Evolutionary conservation across 2,329 filamentous ascomycete genomes (phyloP).

Genomic region (Raffaelea albimanens): DNA sequence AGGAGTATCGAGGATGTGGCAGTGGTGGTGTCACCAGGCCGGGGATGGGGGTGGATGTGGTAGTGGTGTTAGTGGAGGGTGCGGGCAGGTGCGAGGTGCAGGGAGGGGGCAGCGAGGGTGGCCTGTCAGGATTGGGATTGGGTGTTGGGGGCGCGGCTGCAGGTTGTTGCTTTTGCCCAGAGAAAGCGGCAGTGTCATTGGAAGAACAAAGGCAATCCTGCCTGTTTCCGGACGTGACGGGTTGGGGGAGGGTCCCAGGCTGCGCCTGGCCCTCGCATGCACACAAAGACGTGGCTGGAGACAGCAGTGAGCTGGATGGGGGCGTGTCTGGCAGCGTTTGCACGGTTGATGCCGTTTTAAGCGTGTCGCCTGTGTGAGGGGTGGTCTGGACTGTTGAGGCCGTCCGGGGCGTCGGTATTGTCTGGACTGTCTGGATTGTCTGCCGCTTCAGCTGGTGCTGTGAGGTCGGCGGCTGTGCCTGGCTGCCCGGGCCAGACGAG

Average conservation of each 20-base stretch:
- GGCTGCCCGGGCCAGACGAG: too few species aligned
- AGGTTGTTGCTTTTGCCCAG: not conserved
- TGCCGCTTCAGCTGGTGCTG: too few species aligned
- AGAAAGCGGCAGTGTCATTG: not conserved
- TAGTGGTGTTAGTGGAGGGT: not conserved
- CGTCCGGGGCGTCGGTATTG: too few species aligned
- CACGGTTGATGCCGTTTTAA: not conserved
- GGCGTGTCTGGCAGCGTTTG: slow-evolving; percentile 18
- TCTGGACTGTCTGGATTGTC: too few species aligned
- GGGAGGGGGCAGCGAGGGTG: not conserved
- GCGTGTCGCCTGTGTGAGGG: too few species aligned
- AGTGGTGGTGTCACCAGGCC: not conserved
- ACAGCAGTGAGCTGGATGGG: slow-evolving; percentile 21
- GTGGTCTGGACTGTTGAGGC: too few species aligned
- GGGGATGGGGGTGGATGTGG: not conserved
- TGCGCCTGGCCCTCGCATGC: slow-evolving; percentile 23
- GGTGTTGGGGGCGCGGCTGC: not conserved
- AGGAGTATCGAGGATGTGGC: not conserved
- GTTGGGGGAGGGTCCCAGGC: not conserved
- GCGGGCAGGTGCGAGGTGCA: not conserved
- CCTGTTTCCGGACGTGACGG: slow-evolving; percentile 8
- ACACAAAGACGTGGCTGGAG: slow-evolving; percentile 36
- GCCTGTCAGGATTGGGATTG: not conserved
- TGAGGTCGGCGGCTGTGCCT: too few species aligned
- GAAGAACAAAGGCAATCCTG: slow-evolving; percentile 12